Conservation (phyloP, 805 yeast species). For the Cyberlindnera nakhonratchasimensis region DNA sequence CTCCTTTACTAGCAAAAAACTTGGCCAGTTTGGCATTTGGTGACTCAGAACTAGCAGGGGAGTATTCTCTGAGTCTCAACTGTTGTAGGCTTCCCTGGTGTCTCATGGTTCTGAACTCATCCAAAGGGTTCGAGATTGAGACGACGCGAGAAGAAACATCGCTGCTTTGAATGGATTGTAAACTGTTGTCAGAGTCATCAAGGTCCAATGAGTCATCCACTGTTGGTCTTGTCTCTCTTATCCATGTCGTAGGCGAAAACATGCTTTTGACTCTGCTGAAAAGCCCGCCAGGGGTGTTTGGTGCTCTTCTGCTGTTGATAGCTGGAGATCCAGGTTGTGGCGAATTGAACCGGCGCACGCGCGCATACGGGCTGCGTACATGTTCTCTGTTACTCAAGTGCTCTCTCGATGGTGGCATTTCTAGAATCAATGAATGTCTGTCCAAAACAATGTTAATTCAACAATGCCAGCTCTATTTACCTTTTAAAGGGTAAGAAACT, state of each 20-base stretch:
- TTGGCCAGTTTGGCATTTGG: constrained; percentile 63
- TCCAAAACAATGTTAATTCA: too few relatives aligned
- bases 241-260: constrained; percentile 25
- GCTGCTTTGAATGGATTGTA: constrained; percentile 8
- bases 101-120: constrained; percentile 18
- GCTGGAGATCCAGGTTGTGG: constrained; percentile 4
- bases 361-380: constrained; percentile 21
- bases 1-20: constrained; percentile 74
- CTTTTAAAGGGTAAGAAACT: too few relatives aligned
- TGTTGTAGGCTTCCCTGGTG: constrained; percentile 6
- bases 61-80: not conserved
- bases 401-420: constrained; percentile 15
- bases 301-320: constrained; percentile 45
- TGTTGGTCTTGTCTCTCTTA: not conserved
- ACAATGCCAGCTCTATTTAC: too few relatives aligned
- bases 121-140: constrained; percentile 18
- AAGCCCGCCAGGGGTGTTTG: constrained; percentile 25
- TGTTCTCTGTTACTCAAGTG: constrained; percentile 15
- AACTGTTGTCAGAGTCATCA: constrained; percentile 15
- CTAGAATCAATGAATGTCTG: not conserved
- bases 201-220: constrained; percentile 10
- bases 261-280: constrained; percentile 26
- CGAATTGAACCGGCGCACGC: not conserved
- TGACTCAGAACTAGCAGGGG: constrained; percentile 21
- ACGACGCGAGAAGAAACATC: constrained; percentile 6